Evolutionary conservation across 129 eudicot species (phyloP).

Genomic region (Lactuca sativa): DNA sequence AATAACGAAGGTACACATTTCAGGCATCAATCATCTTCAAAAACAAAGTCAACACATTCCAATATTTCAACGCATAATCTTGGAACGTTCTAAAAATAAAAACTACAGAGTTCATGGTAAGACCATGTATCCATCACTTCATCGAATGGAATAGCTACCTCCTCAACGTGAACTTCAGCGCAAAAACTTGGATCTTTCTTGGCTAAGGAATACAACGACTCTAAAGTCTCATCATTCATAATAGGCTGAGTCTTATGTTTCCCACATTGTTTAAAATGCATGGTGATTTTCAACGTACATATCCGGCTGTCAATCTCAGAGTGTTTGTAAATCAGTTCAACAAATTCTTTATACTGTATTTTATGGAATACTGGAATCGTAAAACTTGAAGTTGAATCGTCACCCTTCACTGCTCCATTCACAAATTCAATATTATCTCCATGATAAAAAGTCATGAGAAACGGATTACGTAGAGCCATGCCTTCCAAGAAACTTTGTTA

Average conservation of each 20-base stretch:
- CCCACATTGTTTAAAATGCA: conserved; percentile 4
- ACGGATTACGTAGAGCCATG: not conserved
- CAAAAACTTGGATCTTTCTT: not conserved
- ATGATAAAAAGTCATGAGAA: not conserved
- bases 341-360: not conserved
- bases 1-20: too few species aligned
- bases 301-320: not conserved
- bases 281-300: not conserved
- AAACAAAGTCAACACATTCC: too few species aligned
- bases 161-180: conserved; percentile 1
- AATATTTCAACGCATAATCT: too few species aligned
- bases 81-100: not conserved
- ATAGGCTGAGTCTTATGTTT: not conserved
- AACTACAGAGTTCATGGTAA: not conserved
- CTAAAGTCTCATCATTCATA: conserved; percentile 29
- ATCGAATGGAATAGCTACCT: not conserved
- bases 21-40: too few species aligned
- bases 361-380: not conserved
- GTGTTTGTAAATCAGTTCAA: not conserved
- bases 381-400: not conserved
- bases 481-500: not conserved
- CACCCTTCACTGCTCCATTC: not conserved
- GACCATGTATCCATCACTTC: not conserved
- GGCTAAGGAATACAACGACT: conserved; percentile 22
- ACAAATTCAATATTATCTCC: not conserved